Percentiles rank a stretch among this genome's conserved stretches.
Conservation (phyloP, 495 filamentous ascomycete genomes). For the Elaphomyces granulatus region DNA sequence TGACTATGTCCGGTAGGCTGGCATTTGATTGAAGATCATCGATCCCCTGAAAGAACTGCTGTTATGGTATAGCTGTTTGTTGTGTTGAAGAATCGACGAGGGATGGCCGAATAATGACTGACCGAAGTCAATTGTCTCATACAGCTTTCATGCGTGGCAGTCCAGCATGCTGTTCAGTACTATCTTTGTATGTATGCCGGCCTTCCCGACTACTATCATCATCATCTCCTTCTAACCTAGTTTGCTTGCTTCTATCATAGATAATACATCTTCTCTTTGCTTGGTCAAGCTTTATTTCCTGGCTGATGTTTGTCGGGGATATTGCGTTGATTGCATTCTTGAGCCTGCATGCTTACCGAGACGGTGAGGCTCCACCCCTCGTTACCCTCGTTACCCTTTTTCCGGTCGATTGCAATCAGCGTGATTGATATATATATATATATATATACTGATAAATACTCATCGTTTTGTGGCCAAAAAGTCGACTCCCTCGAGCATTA, state of each 20-base stretch:
- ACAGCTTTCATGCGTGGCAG: conserved; percentile 93
- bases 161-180: conserved; percentile 72
- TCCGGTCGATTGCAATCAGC: too few relatives aligned
- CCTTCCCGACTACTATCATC: neutral
- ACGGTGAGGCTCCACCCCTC: conserved; percentile 40
- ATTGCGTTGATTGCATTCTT: conserved; percentile 63
- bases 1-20: conserved; percentile 83
- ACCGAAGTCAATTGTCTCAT: conserved; percentile 4
- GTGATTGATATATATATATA: too few relatives aligned
- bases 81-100: too few relatives aligned
- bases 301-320: conserved; percentile 66
- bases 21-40: too few relatives aligned
- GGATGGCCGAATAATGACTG: too few relatives aligned
- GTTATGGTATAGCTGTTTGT: too few relatives aligned
- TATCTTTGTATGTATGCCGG: conserved; percentile 48
- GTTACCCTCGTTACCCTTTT: neutral
- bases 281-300: conserved; percentile 72
- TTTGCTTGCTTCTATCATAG: conserved; percentile 13
- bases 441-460: too few relatives aligned
- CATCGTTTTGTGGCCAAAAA: too few relatives aligned
- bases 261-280: conserved; percentile 70
- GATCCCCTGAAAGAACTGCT: too few relatives aligned
- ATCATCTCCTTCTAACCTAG: neutral
- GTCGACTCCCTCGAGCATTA: conserved; percentile 83
- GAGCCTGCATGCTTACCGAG: conserved; percentile 63